phyloP scores from a whole-genome alignment of 2,329 filamentous ascomycete genomes.

The Phaeosphaeriaceae sp. region DNA sequence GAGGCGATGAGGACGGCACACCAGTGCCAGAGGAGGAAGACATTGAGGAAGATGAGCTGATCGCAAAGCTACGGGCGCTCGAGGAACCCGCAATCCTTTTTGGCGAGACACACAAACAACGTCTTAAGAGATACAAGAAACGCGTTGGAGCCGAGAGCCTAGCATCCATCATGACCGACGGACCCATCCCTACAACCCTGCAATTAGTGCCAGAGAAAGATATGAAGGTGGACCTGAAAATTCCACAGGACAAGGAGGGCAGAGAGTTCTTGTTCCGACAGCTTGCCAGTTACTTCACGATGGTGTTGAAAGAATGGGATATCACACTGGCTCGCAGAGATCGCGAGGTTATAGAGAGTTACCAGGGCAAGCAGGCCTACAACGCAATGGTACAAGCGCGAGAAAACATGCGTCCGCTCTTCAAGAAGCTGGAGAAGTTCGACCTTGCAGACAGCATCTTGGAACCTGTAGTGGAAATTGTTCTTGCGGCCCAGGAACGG shows the following conservation, averaged over 20 bases:
- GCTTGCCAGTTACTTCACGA: constrained; percentile 92
- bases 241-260: constrained; percentile 69
- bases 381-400: constrained; percentile 86
- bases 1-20: constrained; percentile 53
- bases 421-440: constrained; percentile 83
- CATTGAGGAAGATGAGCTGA: constrained; percentile 74
- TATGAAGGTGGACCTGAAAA: constrained; percentile 76
- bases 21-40: constrained; percentile 62
- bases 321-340: constrained; percentile 70
- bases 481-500: constrained; percentile 85
- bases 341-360: constrained; percentile 69
- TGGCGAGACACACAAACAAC: constrained; percentile 76
- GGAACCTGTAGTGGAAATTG: constrained; percentile 87
- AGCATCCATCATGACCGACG: constrained; percentile 64
- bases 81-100: constrained; percentile 80
- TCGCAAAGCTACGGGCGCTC: constrained; percentile 70
- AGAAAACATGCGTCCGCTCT: constrained; percentile 87
- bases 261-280: constrained; percentile 81
- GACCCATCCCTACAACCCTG: constrained; percentile 87
- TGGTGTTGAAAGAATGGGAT: constrained; percentile 92
- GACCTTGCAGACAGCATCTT: constrained; percentile 82
- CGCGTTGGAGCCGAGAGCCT: constrained; percentile 57
- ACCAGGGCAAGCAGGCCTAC: constrained; percentile 80
- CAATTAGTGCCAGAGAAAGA: constrained; percentile 81
- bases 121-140: constrained; percentile 74